Evolutionary conservation across 257 asterid species (phyloP), one percentile per base, ranked within the genome.

Genomic region (Catharanthus roseus): DNA sequence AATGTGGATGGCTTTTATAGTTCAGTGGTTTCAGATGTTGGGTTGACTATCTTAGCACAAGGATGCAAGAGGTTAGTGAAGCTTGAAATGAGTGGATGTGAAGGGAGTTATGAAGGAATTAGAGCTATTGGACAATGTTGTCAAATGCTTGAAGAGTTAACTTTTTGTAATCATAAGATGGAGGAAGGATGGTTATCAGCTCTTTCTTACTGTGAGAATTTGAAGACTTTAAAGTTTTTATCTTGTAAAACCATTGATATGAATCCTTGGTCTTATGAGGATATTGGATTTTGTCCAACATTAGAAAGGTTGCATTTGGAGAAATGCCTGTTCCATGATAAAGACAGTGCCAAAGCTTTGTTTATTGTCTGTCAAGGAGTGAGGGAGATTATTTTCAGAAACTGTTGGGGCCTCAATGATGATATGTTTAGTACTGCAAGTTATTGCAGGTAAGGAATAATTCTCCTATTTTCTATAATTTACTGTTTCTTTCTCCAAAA

Each of bases 131-230:
- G 93, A 5, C 89, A 85, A 61, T 85, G 95, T 77, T 90, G 95
- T 72, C 81, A 73, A 70, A 85, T 88, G 91, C 88, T 90, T 2
- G 90, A 90, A 57, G 93, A 88, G 72, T 60, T 90, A 64, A 84
- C 82, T 1, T 45, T 90, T 33, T 69, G 77, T 21, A 68, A 86
- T 70, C 96, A 90, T 57, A 77, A 82, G 58, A 85, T 90, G 93
- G 93, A 86, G 77, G 85, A 82, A 71, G 91, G 96, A 16, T 90
- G 96, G 96, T 72, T 90, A 61, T 65, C 82, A 58, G 96, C 86
- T 65, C 90, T 90, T 73, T 71, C 93, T 0, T 85, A 66, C 36
- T 88, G 85, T 29, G 84, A 84, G 33, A 88, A 84, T 75, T 74
- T 90, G 89, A 90, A 77, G 69, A 80, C 82, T 49, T 74, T 88